These are phyloP conservation scores for Mucor circinelloides DNA, from an alignment of 371 early-diverging fungal genomes.

Conservation along the genomic window DNA sequence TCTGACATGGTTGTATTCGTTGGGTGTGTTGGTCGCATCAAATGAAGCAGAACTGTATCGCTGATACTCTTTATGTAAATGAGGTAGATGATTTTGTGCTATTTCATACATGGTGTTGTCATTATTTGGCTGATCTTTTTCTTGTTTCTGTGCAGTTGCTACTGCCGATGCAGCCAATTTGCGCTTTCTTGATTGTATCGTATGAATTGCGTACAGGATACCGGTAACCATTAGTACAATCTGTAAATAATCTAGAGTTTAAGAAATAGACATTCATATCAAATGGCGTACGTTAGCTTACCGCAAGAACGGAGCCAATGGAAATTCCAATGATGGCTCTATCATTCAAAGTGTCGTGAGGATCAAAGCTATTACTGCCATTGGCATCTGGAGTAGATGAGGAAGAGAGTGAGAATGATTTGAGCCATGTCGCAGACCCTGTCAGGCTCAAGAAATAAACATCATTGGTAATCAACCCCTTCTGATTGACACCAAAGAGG, in stretches of 20 bases:
- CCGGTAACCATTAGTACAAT: not conserved
- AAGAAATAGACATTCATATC: slow-evolving; percentile 15
- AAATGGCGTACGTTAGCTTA: slow-evolving; percentile 8
- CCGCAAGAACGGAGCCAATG: slow-evolving; percentile 20
- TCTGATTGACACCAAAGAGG: slow-evolving; percentile 18
- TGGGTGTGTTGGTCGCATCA: not conserved
- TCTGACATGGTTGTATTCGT: not conserved
- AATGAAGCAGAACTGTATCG: not conserved
- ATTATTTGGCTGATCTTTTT: not conserved
- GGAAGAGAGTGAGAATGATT: not conserved
- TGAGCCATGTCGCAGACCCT: slow-evolving; percentile 8
- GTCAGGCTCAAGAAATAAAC: slow-evolving; percentile 15
- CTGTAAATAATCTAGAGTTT: not conserved
- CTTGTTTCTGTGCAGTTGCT: not conserved
- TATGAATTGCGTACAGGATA: not conserved
- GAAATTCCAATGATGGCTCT: slow-evolving; percentile 17
- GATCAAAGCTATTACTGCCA: not conserved
- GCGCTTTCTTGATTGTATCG: not conserved
- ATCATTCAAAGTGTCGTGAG: not conserved
- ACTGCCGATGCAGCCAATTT: not conserved
- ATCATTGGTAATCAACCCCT: slow-evolving; percentile 10
- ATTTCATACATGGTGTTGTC: not conserved
- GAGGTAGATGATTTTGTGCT: not conserved
- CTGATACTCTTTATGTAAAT: slow-evolving; percentile 11
- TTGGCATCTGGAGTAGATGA: not conserved